Percentiles rank a stretch among this genome's conserved stretches.
Evolutionary conservation across 1,284 basidiomycete genomes (phyloP).

Genomic region (Cerrena zonata): DNA sequence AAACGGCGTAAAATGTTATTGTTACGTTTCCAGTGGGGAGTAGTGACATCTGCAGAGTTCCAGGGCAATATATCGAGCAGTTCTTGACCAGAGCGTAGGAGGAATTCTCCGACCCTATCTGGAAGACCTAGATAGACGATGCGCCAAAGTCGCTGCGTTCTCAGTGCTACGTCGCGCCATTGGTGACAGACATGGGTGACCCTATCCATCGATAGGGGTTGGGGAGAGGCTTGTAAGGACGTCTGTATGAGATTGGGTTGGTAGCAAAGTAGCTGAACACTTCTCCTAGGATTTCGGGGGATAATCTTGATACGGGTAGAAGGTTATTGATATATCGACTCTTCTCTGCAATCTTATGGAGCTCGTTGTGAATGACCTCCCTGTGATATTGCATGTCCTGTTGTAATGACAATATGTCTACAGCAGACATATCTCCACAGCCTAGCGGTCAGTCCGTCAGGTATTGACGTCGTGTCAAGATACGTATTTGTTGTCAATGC

Average conservation of each 20-base stretch:
- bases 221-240: background rate
- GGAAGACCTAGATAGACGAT: background rate
- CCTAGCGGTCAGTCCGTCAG: no score
- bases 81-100: background rate
- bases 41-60: no score
- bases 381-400: no score
- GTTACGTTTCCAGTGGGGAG: no score
- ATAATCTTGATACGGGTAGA: background rate
- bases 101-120: background rate
- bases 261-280: background rate
- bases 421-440: no score
- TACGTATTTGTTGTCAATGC: no score
- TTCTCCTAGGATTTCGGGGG: background rate
- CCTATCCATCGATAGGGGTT: background rate
- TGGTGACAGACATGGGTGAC: conserved; percentile 5
- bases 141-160: background rate
- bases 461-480: no score
- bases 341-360: background rate
- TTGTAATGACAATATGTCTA: no score
- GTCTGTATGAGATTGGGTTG: background rate
- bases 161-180: conserved; percentile 1
- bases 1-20: no score
- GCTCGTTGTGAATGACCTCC: background rate
- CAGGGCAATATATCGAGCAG: no score
- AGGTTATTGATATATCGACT: background rate